A percentile compares a stretch with the other conserved stretches of the same genome.
Conservation (phyloP, 768 basidiomycete genomes). For the Lactarius quietus region DNA sequence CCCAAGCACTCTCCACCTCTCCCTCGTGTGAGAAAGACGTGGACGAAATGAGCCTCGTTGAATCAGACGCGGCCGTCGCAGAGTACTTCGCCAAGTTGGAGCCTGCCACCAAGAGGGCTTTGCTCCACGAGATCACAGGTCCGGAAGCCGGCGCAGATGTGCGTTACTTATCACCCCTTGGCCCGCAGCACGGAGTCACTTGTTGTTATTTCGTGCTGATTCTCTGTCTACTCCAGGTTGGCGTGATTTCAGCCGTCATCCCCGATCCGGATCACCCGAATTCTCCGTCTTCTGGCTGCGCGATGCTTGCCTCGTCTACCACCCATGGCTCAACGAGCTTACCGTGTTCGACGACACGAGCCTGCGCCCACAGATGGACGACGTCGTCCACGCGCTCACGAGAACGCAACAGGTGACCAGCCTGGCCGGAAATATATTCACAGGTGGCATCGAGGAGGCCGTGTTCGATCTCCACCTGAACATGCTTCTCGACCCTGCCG, state of each 20-base stretch:
- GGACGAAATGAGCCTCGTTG: constrained; percentile 5
- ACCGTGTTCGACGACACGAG: constrained; percentile 9
- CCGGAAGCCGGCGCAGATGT: constrained; percentile 21
- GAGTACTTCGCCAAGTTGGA: constrained; percentile 17
- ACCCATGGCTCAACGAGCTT: constrained; percentile 22
- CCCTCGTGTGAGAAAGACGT: constrained; percentile 5
- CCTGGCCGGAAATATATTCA: constrained; percentile 21
- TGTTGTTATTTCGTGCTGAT: neutral
- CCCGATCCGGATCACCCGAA: constrained; percentile 7
- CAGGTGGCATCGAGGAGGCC: constrained; percentile 18
- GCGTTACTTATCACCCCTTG: neutral
- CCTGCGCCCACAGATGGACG: constrained; percentile 16
- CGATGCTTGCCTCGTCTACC: constrained; percentile 20
- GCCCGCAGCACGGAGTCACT: neutral
- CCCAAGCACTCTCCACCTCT: constrained; percentile 9
- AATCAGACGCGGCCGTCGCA: constrained; percentile 3
- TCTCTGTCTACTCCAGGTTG: neutral
- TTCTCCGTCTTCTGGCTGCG: constrained; percentile 19
- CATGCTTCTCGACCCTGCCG: constrained; percentile 7
- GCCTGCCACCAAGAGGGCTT: constrained; percentile 3
- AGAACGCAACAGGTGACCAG: constrained; percentile 17
- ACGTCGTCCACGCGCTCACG: constrained; percentile 16
- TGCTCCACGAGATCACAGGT: constrained; percentile 18
- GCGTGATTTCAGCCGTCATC: constrained; percentile 9
- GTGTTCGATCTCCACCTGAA: constrained; percentile 14